Percentiles rank a stretch among this genome's conserved stretches.
Evolutionary conservation across 1,284 basidiomycete genomes (phyloP).

Genomic region (Calocybe gambosa): DNA sequence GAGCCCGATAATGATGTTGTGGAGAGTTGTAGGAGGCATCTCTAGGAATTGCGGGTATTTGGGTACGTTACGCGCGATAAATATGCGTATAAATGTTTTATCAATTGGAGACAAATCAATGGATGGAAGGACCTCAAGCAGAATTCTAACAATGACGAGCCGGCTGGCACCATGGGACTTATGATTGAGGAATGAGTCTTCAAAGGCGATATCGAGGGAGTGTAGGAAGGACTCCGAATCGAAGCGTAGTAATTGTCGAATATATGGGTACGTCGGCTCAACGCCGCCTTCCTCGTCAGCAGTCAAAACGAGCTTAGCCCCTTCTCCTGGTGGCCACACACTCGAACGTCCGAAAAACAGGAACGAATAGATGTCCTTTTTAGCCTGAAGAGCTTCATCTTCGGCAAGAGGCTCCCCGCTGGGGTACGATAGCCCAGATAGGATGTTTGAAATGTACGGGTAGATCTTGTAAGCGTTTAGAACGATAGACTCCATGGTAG

Average conservation of each 20-base stretch:
- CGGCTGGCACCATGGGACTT: slow-evolving; percentile 64
- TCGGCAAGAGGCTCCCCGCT: slow-evolving; percentile 68
- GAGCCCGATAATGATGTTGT: slow-evolving; percentile 75
- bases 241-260: slow-evolving; percentile 78
- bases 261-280: slow-evolving; percentile 86
- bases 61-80: slow-evolving; percentile 92
- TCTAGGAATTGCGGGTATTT: slow-evolving; percentile 90
- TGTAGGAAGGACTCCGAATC: slow-evolving; percentile 96
- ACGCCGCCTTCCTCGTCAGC: slow-evolving; percentile 62
- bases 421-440: slow-evolving; percentile 88
- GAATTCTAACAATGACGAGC: slow-evolving; percentile 78
- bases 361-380: slow-evolving; percentile 71
- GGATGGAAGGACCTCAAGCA: slow-evolving; percentile 69
- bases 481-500: slow-evolving; percentile 52
- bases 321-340: slow-evolving; percentile 71
- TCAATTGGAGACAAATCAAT: slow-evolving; percentile 57
- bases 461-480: slow-evolving; percentile 90
- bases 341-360: slow-evolving; percentile 80
- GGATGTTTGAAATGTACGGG: slow-evolving; percentile 80
- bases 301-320: slow-evolving; percentile 68
- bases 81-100: slow-evolving; percentile 86
- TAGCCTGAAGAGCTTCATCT: slow-evolving; percentile 61
- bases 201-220: slow-evolving; percentile 90
- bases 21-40: slow-evolving; percentile 62
- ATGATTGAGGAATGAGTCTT: slow-evolving; percentile 88